These are phyloP conservation scores for Leishmania arabica DNA, from an alignment of 208 protist species.

Conservation along the genomic window DNA sequence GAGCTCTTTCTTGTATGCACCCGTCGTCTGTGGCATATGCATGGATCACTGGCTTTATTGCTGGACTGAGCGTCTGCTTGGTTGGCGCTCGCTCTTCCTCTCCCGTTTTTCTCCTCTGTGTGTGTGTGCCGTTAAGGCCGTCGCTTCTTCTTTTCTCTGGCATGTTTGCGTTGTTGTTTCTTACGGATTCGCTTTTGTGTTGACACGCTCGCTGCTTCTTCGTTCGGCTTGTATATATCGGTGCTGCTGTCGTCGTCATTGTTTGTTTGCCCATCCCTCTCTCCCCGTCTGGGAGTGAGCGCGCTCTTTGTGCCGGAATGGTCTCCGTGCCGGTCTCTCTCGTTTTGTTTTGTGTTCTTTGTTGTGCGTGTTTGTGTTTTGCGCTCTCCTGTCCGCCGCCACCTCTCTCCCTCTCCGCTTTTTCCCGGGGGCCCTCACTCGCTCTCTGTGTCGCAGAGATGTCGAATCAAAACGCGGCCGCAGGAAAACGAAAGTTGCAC, in stretches of 20 bases:
- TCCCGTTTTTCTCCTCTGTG: neutral
- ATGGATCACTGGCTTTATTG: neutral
- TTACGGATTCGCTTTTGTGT: neutral
- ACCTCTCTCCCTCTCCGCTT: neutral
- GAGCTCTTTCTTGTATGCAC: neutral
- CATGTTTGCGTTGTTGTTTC: neutral
- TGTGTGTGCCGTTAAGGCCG: neutral
- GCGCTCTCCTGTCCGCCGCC: neutral
- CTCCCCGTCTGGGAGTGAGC: neutral
- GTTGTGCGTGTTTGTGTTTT: neutral
- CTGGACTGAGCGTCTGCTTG: neutral
- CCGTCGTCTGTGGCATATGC: neutral
- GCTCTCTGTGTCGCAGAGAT: neutral
- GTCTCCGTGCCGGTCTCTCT: neutral
- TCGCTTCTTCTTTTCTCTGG: neutral
- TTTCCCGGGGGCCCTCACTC: neutral
- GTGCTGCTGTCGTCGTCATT: neutral
- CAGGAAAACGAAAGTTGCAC: neutral
- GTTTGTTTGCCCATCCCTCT: neutral
- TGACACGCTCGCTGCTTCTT: neutral
- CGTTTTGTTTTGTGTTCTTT: neutral
- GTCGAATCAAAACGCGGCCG: neutral
- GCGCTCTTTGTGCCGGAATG: neutral
- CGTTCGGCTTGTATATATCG: neutral
- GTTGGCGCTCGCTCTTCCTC: neutral